These are phyloP conservation scores for Picea glauca DNA, from an alignment of 75 land plant species.

Conservation along the genomic window DNA sequence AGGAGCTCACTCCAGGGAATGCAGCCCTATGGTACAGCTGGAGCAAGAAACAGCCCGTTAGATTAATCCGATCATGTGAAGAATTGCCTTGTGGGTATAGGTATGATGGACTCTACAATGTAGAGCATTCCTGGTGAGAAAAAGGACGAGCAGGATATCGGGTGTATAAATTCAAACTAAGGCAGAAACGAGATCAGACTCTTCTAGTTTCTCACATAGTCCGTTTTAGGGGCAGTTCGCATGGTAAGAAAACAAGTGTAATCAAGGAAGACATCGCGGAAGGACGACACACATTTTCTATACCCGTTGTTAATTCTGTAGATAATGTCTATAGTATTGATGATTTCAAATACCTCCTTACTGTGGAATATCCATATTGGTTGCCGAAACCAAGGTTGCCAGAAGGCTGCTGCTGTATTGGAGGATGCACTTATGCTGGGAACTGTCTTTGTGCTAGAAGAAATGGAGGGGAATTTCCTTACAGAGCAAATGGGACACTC, in stretches of 20 bases:
- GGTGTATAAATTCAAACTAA: conserved; percentile 66
- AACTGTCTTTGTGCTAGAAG: conserved; percentile 17
- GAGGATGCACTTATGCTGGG: conserved; percentile 22
- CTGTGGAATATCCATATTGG: conserved; percentile 12
- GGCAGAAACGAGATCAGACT: conserved; percentile 46
- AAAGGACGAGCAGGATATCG: conserved; percentile 59
- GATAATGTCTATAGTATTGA: conserved; percentile 8
- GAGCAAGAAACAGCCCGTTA: conserved; percentile 9
- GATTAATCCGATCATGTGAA: conserved; percentile 31
- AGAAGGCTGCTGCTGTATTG: conserved; percentile 52
- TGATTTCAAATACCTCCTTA: conserved; percentile 18
- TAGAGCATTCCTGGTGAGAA: conserved; percentile 40
- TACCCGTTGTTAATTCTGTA: conserved; percentile 29
- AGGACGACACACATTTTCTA: conserved; percentile 20
- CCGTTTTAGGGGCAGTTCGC: conserved; percentile 14
- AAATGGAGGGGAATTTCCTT: conserved; percentile 53
- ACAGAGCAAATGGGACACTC: conserved; percentile 47
- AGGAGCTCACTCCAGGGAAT: conserved; percentile 19
- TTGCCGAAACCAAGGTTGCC: not conserved
- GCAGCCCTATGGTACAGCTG: conserved; percentile 12
- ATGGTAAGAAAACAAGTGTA: not conserved
- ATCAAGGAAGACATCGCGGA: conserved; percentile 30
- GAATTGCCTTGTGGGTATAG: conserved; percentile 31
- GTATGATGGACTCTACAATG: conserved; percentile 80
- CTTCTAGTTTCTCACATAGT: conserved; percentile 42